A percentile compares a stretch with the other conserved stretches of the same genome.
Conservation (phyloP, 768 basidiomycete species). For the Auricularia sp. region DNA sequence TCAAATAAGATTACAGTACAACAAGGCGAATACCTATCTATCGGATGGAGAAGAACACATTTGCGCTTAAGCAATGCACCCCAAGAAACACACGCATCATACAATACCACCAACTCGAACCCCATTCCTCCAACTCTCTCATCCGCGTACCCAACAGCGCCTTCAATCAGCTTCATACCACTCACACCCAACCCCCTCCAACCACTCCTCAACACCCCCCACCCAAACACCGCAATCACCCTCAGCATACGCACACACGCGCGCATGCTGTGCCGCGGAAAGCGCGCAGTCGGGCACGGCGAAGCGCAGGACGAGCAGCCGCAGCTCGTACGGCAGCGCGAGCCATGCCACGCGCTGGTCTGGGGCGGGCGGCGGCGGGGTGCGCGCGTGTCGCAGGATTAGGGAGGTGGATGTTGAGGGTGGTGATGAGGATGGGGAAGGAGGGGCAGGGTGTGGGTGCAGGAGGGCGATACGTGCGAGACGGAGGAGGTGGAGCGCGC, state of each 20-base stretch:
- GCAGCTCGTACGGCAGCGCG: background rate
- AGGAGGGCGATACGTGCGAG: background rate
- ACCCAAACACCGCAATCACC: background rate
- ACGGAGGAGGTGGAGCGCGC: background rate
- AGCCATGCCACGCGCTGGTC: background rate
- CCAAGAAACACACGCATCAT: too few relatives aligned
- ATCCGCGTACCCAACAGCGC: background rate
- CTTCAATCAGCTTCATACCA: background rate
- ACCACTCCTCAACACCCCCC: background rate
- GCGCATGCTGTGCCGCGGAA: background rate
- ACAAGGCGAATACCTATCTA: too few relatives aligned
- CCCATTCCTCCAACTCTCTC: background rate
- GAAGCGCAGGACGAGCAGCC: background rate
- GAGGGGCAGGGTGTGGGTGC: background rate
- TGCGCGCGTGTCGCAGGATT: background rate
- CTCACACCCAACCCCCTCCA: background rate
- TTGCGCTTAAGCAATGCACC: too few relatives aligned
- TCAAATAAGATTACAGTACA: too few relatives aligned
- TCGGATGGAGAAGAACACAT: too few relatives aligned
- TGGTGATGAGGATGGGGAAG: background rate
- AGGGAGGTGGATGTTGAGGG: background rate
- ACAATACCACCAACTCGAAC: too few relatives aligned
- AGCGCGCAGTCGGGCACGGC: background rate
- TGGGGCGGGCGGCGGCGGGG: background rate
- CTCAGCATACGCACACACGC: background rate